Percentiles rank a stretch among this genome's conserved stretches.
Evolutionary conservation across 108 stramenopile genomes (phyloP).

Genomic region (Fragilariopsis cylindrus): DNA sequence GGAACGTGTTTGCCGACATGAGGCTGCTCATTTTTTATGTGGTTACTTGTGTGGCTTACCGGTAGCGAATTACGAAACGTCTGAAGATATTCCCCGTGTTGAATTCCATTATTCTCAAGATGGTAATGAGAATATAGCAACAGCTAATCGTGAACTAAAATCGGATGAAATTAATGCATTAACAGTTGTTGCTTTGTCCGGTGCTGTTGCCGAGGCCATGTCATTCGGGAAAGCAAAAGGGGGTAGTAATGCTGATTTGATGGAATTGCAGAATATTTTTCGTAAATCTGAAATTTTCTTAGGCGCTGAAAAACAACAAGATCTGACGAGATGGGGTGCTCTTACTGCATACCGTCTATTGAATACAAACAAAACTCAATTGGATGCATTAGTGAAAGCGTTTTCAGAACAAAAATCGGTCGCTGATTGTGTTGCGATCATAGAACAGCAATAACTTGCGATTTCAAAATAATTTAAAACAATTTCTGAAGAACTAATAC

Average conservation of each 20-base stretch:
- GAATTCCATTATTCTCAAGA: slow-evolving; percentile 65
- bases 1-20: slow-evolving; percentile 78
- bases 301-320: slow-evolving; percentile 86
- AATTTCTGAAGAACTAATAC: no score
- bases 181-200: slow-evolving; percentile 78
- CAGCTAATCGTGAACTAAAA: slow-evolving; percentile 39
- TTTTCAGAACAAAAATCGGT: slow-evolving; percentile 64
- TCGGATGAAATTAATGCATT: slow-evolving; percentile 64
- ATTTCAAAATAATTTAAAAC: not conserved
- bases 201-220: slow-evolving; percentile 80
- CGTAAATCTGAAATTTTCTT: slow-evolving; percentile 67
- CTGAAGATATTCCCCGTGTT: slow-evolving; percentile 60
- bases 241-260: slow-evolving; percentile 71
- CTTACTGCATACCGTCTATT: slow-evolving; percentile 61
- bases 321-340: slow-evolving; percentile 88
- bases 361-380: slow-evolving; percentile 53
- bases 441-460: slow-evolving; percentile 29
- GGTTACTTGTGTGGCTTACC: slow-evolving; percentile 85
- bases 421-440: slow-evolving; percentile 69
- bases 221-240: slow-evolving; percentile 61
- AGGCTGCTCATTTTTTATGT: slow-evolving; percentile 83
- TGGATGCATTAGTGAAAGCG: slow-evolving; percentile 66
- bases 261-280: slow-evolving; percentile 72
- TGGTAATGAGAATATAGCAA: slow-evolving; percentile 24
- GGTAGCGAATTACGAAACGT: slow-evolving; percentile 57